Evolutionary conservation across 345 rosid genomes (phyloP).

Genomic region (Streptanthus diversifolius): DNA sequence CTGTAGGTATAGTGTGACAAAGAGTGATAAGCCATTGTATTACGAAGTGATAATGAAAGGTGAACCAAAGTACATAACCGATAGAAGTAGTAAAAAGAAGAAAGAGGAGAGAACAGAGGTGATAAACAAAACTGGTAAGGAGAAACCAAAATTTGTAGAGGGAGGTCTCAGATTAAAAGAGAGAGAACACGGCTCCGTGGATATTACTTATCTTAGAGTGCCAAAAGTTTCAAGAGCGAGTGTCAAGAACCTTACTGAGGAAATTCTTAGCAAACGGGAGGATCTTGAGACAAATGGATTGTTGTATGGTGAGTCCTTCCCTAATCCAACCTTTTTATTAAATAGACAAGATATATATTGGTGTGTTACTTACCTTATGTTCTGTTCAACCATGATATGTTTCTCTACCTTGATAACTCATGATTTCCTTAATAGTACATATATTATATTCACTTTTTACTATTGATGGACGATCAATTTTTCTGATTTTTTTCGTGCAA

Average conservation of each 20-base stretch:
- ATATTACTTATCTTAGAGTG: conserved; percentile 1
- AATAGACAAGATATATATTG: neutral
- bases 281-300: conserved; percentile 56
- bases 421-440: neutral
- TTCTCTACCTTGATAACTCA: conserved; percentile 11
- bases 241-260: conserved; percentile 28
- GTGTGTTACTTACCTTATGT: neutral
- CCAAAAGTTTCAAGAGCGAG: neutral
- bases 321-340: neutral
- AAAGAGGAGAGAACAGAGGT: conserved; percentile 40
- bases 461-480: neutral
- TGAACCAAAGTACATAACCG: conserved; percentile 39
- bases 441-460: neutral
- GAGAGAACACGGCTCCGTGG: neutral
- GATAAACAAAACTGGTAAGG: conserved; percentile 32
- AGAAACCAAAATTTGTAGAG: conserved; percentile 34
- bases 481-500: neutral
- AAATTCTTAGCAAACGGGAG: conserved; percentile 54
- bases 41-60: conserved; percentile 37
- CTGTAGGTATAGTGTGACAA: conserved; percentile 31
- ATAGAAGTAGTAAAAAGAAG: conserved; percentile 37
- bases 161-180: conserved; percentile 29
- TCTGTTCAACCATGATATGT: neutral
- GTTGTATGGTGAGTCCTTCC: conserved; percentile 57
- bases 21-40: conserved; percentile 34